A percentile compares a stretch with the other conserved stretches of the same genome.
Evolutionary conservation across 768 basidiomycete species (phyloP).

Genomic region (button mushroom (Agaricus bisporus)): DNA sequence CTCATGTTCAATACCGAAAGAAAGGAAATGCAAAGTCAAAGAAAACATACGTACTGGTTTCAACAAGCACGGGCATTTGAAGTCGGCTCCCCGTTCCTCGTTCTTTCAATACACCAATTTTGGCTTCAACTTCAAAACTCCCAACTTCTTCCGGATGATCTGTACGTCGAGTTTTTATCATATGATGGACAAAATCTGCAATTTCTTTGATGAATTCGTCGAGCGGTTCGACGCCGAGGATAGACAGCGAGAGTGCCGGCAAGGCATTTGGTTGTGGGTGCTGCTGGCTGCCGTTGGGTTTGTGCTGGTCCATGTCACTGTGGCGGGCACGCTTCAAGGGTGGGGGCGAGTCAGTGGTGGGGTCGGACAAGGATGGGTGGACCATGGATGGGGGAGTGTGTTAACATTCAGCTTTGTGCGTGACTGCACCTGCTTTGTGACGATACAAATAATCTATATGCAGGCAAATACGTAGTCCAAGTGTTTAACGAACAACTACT

Average conservation of each 20-base stretch:
- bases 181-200: slow-evolving; percentile 82
- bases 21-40: not conserved
- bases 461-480: not conserved
- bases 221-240: slow-evolving; percentile 83
- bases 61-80: slow-evolving; percentile 67
- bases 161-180: slow-evolving; percentile 52
- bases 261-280: slow-evolving; percentile 17
- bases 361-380: not conserved
- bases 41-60: slow-evolving; percentile 56
- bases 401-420: not conserved
- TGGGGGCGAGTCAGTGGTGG: slow-evolving; percentile 1
- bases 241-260: slow-evolving; percentile 69
- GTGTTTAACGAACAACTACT: slow-evolving; percentile 24
- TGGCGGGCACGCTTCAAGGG: not conserved
- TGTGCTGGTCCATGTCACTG: slow-evolving; percentile 2
- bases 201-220: slow-evolving; percentile 93
- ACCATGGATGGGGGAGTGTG: slow-evolving; percentile 3
- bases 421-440: not conserved
- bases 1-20: not conserved
- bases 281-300: slow-evolving; percentile 2
- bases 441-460: not conserved
- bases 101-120: slow-evolving; percentile 74
- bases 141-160: slow-evolving; percentile 23
- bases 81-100: slow-evolving; percentile 49
- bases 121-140: slow-evolving; percentile 85